Evolutionary conservation across 108 stramenopile genomes (phyloP).

Genomic region (Skeletonema grethae): DNA sequence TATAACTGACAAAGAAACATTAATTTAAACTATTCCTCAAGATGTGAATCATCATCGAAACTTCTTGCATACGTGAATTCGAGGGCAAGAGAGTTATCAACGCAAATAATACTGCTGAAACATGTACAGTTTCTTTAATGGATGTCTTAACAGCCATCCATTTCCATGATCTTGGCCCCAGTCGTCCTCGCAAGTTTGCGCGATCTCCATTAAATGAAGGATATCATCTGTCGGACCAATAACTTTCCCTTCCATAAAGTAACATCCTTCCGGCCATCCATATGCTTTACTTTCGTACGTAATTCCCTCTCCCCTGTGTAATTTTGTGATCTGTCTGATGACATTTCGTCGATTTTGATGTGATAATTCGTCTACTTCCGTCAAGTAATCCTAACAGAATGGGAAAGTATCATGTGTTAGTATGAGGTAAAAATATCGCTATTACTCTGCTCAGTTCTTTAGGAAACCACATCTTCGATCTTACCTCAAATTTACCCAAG

Average conservation of each 20-base stretch:
- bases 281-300: slow-evolving; percentile 61
- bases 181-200: slow-evolving; percentile 55
- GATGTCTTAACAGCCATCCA: slow-evolving; percentile 77
- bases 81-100: slow-evolving; percentile 2
- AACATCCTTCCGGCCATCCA: slow-evolving; percentile 60
- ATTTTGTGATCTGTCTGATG: slow-evolving; percentile 62
- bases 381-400: slow-evolving; percentile 23
- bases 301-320: slow-evolving; percentile 63
- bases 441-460: background rate
- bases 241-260: slow-evolving; percentile 54
- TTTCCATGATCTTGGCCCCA: slow-evolving; percentile 80
- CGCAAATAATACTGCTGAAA: slow-evolving; percentile 71
- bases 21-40: too few relatives aligned
- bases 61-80: background rate
- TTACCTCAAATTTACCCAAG: slow-evolving; percentile 44
- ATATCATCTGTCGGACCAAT: slow-evolving; percentile 60
- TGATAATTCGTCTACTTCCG: slow-evolving; percentile 37
- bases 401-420: background rate
- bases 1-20: too few relatives aligned
- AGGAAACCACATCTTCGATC: background rate
- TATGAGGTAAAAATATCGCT: background rate
- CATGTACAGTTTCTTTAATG: slow-evolving; percentile 68
- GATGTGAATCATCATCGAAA: background rate
- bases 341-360: slow-evolving; percentile 58
- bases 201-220: slow-evolving; percentile 41